Evolutionary conservation across 1,284 basidiomycete genomes (phyloP), one percentile per base, ranked within the genome.

Genomic region (Trametes sp.): DNA sequence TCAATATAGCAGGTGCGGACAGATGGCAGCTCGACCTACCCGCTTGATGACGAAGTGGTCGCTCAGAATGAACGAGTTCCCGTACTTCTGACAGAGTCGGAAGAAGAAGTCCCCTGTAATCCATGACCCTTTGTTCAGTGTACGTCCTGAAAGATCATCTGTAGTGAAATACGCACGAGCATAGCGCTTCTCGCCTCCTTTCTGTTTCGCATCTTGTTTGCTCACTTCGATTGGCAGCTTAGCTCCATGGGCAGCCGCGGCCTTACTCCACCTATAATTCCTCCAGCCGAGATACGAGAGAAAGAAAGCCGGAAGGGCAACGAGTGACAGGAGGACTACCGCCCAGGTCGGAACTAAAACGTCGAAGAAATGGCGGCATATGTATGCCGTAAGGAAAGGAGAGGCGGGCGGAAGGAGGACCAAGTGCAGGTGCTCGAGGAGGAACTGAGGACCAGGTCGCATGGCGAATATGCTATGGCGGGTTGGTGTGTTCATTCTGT

Each of bases 231-330:
- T 63, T 4, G 70, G 67, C 21, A 74, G 16, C 10, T 55, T 62
- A 5, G 72, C 71, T 8, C 72, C 70, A 7, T 46, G 56, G 13
- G 69, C 59, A 19, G 67, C 66, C 8, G 72, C 72, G 8, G 65
- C 61, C 11, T 65, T 44, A 6, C 49, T 44, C 46, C 46, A 56
- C 8, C 31, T 49, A 42, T 42, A 11, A 7, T 52, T 28, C 31
- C 33, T 35, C 63, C 52, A 65, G 14, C 28, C n/a, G 1, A 52
- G 8, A n/a, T 45, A 49, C 2, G 26, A 48, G 3, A 62, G 26
- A 8, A 56, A 16, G 24, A 42, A 45, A 1, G 52, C 19, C 5
- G 59, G 59, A 28, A 55, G 24, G 26, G 56, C 38, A 28, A 62
- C 7, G 13, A 62, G 0, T 24, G 38, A 41, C 1, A 46, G 23